A percentile compares a stretch with the other conserved stretches of the same genome.
Evolutionary conservation across 805 yeast genomes (phyloP).

Genomic region (Starmerella bombi): DNA sequence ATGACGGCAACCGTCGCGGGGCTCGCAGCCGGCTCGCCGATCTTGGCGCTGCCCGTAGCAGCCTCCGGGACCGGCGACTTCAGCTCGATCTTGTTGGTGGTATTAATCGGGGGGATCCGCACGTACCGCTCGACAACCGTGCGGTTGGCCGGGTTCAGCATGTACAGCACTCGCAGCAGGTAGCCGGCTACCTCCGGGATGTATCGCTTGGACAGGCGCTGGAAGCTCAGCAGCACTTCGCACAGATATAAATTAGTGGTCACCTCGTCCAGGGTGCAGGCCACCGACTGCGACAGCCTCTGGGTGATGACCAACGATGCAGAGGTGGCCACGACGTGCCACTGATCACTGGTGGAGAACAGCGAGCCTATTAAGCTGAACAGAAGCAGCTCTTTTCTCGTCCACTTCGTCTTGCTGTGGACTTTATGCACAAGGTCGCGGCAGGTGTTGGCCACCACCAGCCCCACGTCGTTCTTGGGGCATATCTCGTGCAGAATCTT

Average conservation of each 20-base stretch:
- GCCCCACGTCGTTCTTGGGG: slow-evolving; percentile 42
- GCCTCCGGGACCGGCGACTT: neutral
- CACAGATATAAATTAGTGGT: slow-evolving; percentile 54
- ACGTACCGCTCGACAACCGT: slow-evolving; percentile 7
- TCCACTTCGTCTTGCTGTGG: slow-evolving; percentile 32
- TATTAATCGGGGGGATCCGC: slow-evolving; percentile 1
- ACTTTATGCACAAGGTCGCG: slow-evolving; percentile 46
- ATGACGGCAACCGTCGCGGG: slow-evolving; percentile 11
- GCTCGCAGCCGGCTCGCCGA: neutral
- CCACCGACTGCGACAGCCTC: slow-evolving; percentile 42
- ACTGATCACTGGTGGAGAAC: slow-evolving; percentile 91
- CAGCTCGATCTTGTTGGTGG: neutral
- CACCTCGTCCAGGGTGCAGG: slow-evolving; percentile 31
- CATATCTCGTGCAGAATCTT: slow-evolving; percentile 38
- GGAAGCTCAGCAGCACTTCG: slow-evolving; percentile 56
- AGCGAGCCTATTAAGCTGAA: slow-evolving; percentile 60
- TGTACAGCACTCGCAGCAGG: slow-evolving; percentile 24
- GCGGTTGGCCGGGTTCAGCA: neutral
- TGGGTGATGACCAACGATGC: slow-evolving; percentile 61
- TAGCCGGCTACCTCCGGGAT: slow-evolving; percentile 65
- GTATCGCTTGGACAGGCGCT: slow-evolving; percentile 63
- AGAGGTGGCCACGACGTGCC: slow-evolving; percentile 83
- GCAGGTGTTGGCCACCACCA: slow-evolving; percentile 46
- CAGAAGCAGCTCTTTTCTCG: slow-evolving; percentile 46
- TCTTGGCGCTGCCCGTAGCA: neutral